Evolutionary conservation across 1,284 basidiomycete species (phyloP), one percentile per base, ranked within the genome.

Genomic region (Rhodotorula sp.): DNA sequence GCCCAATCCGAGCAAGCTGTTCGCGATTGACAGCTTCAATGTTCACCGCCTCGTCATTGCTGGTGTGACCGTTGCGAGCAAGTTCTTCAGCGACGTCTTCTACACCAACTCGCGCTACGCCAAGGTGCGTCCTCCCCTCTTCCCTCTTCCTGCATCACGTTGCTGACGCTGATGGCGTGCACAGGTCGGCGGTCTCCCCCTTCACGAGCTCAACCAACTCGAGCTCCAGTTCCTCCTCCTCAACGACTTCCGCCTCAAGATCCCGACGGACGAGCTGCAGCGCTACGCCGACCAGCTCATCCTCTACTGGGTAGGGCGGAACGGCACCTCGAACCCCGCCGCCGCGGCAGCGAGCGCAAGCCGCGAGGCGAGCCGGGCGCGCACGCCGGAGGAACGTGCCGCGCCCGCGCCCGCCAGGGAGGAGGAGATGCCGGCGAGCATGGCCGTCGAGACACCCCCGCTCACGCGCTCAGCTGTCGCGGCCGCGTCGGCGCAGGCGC

Each of bases 41-140:
- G 91, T 99, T 37, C 96, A 99, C 82, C 87, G 94, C 44, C 84
- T 99, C 58, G 91, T 99, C 79, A 98, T 99, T 76, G 95, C 96
- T 1, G 96, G 96, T 7, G 91, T 99, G 37, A 98, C 96, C 5
- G 96, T 99, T 17, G 95, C 96, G 29, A 94, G 91, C 85, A 99
- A 99, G 82, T 99, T 99, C 82, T 98, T 98, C 82, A 94, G 91
- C 71, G 96, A 99, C 81, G 94, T 99, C 19, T 99, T 99, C 80
- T 98, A 99, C 83, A 98, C 96, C n/a, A 99, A 99, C 80, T 97
- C 95, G 41, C 87, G 96, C 50, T 99, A 99, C 81, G 96, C 96
- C 69, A 99, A 98, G 88, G 94, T 95, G 73, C 65, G 88, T 84
- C 66, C 55, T 54, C 10, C 46, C 6, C 22, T 29, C 55, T 27